Evolutionary conservation across 257 asterid species (phyloP), one percentile per base, ranked within the genome.

Genomic region (Salvia hispanica): DNA sequence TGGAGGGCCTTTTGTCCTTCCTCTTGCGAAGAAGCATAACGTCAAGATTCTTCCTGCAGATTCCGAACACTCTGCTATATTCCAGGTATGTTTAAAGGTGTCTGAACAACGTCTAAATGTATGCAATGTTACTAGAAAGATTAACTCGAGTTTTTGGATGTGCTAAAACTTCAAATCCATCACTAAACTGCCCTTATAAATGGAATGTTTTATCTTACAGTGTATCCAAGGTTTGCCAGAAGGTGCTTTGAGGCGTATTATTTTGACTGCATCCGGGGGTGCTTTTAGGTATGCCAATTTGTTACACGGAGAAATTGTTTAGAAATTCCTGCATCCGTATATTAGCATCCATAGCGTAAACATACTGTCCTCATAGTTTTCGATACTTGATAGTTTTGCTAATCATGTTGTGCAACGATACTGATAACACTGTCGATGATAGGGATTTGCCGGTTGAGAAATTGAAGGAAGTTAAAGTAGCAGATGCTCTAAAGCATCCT

Each of bases 41-140:
- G 97, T 94, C 70, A 94, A 91, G 87, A 94, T 94, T 84, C 96
- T 94, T 70, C 99, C 99, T 25, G 97, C 99, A 11, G 99, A 94
- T 85, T 94, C 97, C 0, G 99, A 94, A 65, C 99, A 94, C 79
- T 94, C 99, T 55, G 99, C 97, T 58, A 94, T 91, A 81, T 94
- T 94, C 82, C 99, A 94, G 96, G 97, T 94, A 60, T 46, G 14
- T 16, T 16, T 64, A 61, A 9, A 66, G 12, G 40, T 31, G 33
- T 58, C 44, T 60, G 52, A 11, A 69, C 52, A 25, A 25, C 31
- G 31, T 25, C 31, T 25, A 25, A 25, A 25, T 25, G 1, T 60
- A 9, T 25, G 18, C 33, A 18, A 56, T 60, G n/a, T 75, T 31
- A 40, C 54, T 60, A 16, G 53, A 56, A 64, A 7, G 39, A 55